These are phyloP conservation scores for Conticribra weissflogii DNA, from an alignment of 108 stramenopile genomes.

Conservation along the genomic window DNA sequence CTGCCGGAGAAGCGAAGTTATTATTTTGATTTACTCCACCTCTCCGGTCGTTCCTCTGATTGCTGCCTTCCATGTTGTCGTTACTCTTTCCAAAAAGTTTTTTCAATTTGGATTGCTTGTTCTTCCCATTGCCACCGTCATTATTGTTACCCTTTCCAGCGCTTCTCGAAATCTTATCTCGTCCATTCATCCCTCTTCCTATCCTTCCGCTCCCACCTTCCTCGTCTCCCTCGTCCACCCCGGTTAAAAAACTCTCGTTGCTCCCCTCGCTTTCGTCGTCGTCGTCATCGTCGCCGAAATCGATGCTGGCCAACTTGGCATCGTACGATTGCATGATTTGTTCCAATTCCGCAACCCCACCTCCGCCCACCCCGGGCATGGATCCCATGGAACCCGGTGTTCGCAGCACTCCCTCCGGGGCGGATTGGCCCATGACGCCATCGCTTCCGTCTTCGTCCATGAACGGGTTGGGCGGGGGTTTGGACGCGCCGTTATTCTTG, in stretches of 20 bases:
- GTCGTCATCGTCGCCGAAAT: background rate
- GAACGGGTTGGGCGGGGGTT: no score
- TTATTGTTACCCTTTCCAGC: background rate
- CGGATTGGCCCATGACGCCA: no score
- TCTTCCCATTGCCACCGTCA: background rate
- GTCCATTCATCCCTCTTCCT: no score
- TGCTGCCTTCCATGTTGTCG: background rate
- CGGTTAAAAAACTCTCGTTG: no score
- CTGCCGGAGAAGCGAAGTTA: background rate
- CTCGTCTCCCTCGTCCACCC: no score
- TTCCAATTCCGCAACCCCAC: background rate
- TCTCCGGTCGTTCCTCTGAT: background rate
- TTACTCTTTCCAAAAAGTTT: background rate
- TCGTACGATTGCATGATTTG: background rate
- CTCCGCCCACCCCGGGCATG: background rate
- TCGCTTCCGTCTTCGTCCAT: background rate
- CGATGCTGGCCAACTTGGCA: constrained; percentile 10
- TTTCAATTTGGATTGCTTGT: background rate
- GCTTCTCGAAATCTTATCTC: no score
- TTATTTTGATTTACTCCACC: background rate
- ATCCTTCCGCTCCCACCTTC: no score
- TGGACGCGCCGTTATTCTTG: background rate
- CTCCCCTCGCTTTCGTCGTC: no score
- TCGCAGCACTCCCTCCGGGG: no score
- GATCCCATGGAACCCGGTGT: no score